phyloP scores from a whole-genome alignment of 306 rosid species.

The Amphicarpaea edgeworthii region DNA sequence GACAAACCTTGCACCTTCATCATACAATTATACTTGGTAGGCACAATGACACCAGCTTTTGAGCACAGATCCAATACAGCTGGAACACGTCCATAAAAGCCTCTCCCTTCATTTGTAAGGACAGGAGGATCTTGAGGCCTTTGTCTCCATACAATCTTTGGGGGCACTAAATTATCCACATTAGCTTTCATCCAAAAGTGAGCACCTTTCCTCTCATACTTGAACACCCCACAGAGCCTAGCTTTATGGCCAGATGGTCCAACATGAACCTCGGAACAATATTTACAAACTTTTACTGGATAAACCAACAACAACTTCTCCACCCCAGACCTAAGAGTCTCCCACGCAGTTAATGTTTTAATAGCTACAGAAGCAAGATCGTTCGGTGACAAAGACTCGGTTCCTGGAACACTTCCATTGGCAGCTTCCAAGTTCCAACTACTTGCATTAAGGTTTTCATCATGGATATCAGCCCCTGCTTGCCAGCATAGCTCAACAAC shows the following conservation, averaged over 20 bases:
- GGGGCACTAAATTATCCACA: conserved; percentile 83
- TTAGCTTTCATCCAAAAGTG: conserved; percentile 86
- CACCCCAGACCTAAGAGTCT: conserved; percentile 73
- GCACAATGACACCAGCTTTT: conserved; percentile 70
- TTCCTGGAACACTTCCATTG: conserved; percentile 41
- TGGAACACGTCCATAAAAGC: conserved; percentile 79
- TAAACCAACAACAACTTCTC: conserved; percentile 74
- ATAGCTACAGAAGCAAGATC: conserved; percentile 63
- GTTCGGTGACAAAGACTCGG: conserved; percentile 49
- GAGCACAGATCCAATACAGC: conserved; percentile 81
- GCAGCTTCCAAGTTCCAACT: conserved; percentile 51
- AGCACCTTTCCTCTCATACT: conserved; percentile 81
- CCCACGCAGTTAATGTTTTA: conserved; percentile 78
- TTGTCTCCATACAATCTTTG: conserved; percentile 74
- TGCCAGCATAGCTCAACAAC: conserved; percentile 90
- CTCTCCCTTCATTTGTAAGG: conserved; percentile 71
- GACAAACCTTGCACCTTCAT: conserved; percentile 85
- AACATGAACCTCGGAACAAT: conserved; percentile 87
- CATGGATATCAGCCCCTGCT: conserved; percentile 68
- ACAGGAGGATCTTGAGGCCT: conserved; percentile 83
- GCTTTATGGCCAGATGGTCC: conserved; percentile 93
- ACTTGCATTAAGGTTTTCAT: conserved; percentile 46
- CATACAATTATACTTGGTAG: conserved; percentile 67
- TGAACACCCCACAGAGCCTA: conserved; percentile 83
- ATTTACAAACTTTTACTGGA: conserved; percentile 83